Conservation (phyloP, 176 grass and related monocot species). For the Hyparrhenia diplandra region DNA sequence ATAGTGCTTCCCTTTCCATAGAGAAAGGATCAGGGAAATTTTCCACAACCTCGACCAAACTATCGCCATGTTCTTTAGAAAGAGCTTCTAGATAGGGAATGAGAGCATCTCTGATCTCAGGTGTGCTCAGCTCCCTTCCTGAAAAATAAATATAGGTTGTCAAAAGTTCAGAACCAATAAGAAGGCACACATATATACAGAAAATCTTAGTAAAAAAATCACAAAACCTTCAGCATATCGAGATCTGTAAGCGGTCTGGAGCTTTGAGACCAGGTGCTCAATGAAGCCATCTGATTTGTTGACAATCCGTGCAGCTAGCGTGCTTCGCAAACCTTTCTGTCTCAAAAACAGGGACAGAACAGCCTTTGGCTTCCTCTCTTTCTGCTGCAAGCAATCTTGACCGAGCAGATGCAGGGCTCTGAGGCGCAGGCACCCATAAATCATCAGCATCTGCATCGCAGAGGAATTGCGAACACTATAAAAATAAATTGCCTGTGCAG, state of each 20-base stretch:
- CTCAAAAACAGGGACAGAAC: slow-evolving; percentile 81
- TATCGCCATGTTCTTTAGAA: slow-evolving; percentile 60
- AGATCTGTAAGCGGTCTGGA: slow-evolving; percentile 70
- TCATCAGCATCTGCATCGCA: slow-evolving; percentile 43
- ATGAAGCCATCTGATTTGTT: slow-evolving; percentile 91
- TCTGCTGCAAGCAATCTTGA: slow-evolving; percentile 77
- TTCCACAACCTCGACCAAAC: slow-evolving; percentile 65
- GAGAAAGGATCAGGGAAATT: slow-evolving; percentile 69
- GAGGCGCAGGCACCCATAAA: slow-evolving; percentile 25
- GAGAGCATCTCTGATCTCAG: slow-evolving; percentile 75
- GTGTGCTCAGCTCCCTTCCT: slow-evolving; percentile 94
- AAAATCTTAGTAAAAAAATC: background rate
- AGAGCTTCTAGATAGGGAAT: slow-evolving; percentile 66
- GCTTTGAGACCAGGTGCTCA: slow-evolving; percentile 69
- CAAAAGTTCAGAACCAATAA: background rate
- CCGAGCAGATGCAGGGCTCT: slow-evolving; percentile 31
- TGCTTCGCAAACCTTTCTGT: slow-evolving; percentile 78
- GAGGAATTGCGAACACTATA: background rate
- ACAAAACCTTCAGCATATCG: slow-evolving; percentile 76
- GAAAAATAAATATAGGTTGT: slow-evolving; percentile 21
- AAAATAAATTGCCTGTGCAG: background rate
- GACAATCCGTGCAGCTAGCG: slow-evolving; percentile 56
- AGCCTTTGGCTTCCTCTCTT: slow-evolving; percentile 92
- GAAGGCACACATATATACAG: background rate
- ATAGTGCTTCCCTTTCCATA: slow-evolving; percentile 31